Conservation (phyloP, 2,329 filamentous ascomycete species). For the Capronia coronata region DNA sequence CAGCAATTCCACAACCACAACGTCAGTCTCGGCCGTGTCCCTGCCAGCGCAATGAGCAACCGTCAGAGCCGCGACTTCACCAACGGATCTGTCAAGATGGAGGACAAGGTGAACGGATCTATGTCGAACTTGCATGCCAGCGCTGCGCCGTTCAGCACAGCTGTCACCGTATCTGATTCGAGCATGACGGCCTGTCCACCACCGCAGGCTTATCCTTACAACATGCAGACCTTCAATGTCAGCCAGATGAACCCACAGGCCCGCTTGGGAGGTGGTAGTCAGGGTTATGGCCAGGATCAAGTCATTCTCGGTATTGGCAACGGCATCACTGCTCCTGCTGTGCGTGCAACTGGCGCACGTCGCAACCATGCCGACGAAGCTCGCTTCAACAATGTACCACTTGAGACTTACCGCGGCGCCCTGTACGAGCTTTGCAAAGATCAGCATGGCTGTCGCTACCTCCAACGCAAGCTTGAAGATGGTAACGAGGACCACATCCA, state of each 20-base stretch:
- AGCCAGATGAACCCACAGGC: constrained; percentile 22
- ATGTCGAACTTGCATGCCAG: constrained; percentile 59
- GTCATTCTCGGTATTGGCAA: constrained; percentile 53
- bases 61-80: constrained; percentile 66
- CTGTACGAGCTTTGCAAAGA: constrained; percentile 94
- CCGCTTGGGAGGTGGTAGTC: constrained; percentile 32
- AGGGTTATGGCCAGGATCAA: constrained; percentile 46
- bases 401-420: constrained; percentile 73
- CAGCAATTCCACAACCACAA: constrained; percentile 65
- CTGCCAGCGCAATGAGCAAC: constrained; percentile 56
- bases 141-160: constrained; percentile 70
- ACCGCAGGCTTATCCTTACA: constrained; percentile 47
- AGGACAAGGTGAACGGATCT: constrained; percentile 20
- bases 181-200: constrained; percentile 36
- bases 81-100: constrained; percentile 28
- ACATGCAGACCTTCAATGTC: constrained; percentile 30
- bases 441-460: constrained; percentile 91
- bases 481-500: constrained; percentile 75
- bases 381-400: constrained; percentile 73
- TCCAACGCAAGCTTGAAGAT: constrained; percentile 96
- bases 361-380: constrained; percentile 50
- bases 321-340: constrained; percentile 46
- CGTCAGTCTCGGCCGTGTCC: constrained; percentile 72
- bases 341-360: constrained; percentile 66
- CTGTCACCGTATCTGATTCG: constrained; percentile 36